Evolutionary conservation across 176 grass and related monocot species (phyloP).

Genomic region (Triticum turgidum): DNA sequence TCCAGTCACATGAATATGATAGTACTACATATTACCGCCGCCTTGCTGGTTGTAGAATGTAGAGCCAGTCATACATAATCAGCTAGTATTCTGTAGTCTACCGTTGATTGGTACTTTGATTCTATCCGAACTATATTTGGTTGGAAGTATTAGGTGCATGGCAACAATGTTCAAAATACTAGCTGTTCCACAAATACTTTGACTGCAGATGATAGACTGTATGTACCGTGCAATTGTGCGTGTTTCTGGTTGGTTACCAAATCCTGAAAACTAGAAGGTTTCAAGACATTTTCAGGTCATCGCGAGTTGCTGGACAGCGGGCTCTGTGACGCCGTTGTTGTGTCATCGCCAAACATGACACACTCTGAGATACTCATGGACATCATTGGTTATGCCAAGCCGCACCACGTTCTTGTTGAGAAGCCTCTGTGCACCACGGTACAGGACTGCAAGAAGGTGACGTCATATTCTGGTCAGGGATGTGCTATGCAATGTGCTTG

Average conservation of each 20-base stretch:
- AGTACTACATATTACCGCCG: background rate
- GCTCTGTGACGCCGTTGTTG: conserved; percentile 70
- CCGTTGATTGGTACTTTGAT: background rate
- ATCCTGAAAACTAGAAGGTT: conserved; percentile 26
- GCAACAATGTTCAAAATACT: background rate
- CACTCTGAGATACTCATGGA: conserved; percentile 90
- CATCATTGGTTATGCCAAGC: conserved; percentile 47
- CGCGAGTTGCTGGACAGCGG: conserved; percentile 69
- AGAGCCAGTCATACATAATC: background rate
- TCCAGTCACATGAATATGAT: background rate
- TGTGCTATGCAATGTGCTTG: background rate
- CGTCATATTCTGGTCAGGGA: background rate
- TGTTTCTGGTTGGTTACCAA: background rate
- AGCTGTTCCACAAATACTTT: background rate
- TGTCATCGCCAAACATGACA: conserved; percentile 96
- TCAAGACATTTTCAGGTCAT: conserved; percentile 80
- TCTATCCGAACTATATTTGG: background rate
- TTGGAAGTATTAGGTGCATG: background rate
- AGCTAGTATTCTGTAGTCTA: background rate
- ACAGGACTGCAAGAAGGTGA: conserved; percentile 73
- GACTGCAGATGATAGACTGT: background rate
- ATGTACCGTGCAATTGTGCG: background rate
- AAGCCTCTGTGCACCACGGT: conserved; percentile 90
- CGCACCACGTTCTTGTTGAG: conserved; percentile 90
- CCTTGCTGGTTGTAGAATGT: background rate